Base-by-base conservation (phyloP, 1,284 basidiomycete genomes). In the Ustilago nuda region DNA sequence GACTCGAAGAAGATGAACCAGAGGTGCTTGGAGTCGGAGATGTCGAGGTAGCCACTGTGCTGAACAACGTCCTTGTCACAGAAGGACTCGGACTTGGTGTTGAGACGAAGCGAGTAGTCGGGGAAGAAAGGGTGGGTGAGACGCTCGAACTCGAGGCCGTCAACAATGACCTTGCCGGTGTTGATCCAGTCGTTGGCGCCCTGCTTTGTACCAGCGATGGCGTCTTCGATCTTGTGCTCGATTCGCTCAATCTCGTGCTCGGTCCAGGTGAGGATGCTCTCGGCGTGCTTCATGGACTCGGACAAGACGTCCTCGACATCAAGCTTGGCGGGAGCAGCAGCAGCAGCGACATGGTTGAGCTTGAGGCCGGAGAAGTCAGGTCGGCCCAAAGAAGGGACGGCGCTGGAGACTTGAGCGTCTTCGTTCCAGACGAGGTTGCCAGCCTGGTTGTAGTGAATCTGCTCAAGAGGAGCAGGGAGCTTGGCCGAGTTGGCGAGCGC, bases 1-100 rank as follows among this genome's bases (percentile, higher is more conserved):
- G 91, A 90, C 87, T 95, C 94, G 81, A 94, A 95, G 88, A 94
- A 93, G 33, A 92, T 93, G 87, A 93, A 94, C 89, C 94, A 94
- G 27, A 95, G 89, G 80, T 94, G 93, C 81, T 93, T 93, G 77
- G 92, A 91, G 35, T 93, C 90, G 0, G 91, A 90, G 71, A 96
- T 91, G 84, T 97, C 94, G 46, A 98, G 89, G 86, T 95, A 97
- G 13, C 86, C 86, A 54, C 93, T 93, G 83, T 93, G 91, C 85
- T 94, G 93, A 85, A 94, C 90, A 54, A 95, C 93, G 51, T 89
- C 88, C 0, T 92, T 87, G 80, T 96, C 94, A 79, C 94, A 97
- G 30, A 96, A 78, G 3, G 78, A 39, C 61, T 77, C 67, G 51
- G 67, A 59, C 56, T 73, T 56, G 19, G 69, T 50, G 57, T 58